Evolutionary conservation across 2,329 filamentous ascomycete genomes (phyloP).

Genomic region (Diaporthe caulivora): DNA sequence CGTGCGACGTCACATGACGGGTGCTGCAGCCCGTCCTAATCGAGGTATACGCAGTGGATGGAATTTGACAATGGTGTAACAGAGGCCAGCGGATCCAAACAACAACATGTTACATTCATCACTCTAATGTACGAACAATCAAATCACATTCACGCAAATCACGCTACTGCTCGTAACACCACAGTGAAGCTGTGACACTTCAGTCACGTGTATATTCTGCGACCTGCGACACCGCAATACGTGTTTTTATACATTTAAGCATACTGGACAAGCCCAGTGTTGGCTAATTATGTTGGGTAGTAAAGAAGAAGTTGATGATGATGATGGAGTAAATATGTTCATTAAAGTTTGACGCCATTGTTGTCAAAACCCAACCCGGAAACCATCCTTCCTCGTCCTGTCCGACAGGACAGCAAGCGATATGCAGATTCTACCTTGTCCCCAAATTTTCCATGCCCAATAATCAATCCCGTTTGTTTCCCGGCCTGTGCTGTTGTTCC

Average conservation of each 20-base stretch:
- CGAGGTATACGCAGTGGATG: no score
- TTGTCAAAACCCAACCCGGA: background rate
- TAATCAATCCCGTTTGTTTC: background rate
- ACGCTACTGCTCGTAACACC: no score
- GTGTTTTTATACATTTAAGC: background rate
- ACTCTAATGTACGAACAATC: no score
- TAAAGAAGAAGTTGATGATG: background rate
- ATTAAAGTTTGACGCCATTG: constrained; percentile 5
- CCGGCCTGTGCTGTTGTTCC: constrained; percentile 25
- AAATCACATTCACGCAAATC: no score
- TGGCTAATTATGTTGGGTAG: background rate
- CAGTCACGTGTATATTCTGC: background rate
- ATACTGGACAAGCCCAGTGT: background rate
- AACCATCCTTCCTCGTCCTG: background rate
- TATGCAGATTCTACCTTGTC: constrained; percentile 11
- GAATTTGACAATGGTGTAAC: no score
- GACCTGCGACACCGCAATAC: background rate
- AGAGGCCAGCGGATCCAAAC: no score
- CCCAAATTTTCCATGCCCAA: background rate
- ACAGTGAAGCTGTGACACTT: background rate
- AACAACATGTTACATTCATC: no score
- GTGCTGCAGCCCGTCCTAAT: no score
- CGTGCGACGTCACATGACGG: background rate
- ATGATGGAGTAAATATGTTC: background rate
- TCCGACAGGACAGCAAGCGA: constrained; percentile 1